Evolutionary conservation across 345 rosid species (phyloP).

Genomic region (Passiflora organensis): DNA sequence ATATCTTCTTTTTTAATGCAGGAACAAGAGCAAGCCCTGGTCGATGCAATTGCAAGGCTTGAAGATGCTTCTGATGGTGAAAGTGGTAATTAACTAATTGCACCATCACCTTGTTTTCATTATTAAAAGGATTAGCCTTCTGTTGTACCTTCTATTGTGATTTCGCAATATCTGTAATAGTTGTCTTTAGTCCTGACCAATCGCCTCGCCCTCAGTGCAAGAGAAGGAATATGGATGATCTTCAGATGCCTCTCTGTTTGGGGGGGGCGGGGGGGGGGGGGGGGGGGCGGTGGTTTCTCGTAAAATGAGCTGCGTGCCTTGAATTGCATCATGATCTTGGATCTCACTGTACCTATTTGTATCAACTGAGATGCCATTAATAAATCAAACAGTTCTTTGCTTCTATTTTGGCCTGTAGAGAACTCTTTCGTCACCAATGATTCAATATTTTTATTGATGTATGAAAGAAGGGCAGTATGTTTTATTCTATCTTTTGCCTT

Average conservation of each 20-base stretch:
- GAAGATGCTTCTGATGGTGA: conserved; percentile 95
- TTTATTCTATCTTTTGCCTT: conserved; percentile 16
- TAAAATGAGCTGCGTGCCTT: no score
- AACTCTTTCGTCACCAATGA: neutral
- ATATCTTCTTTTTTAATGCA: conserved; percentile 23
- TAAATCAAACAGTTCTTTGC: neutral
- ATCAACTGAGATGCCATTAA: conserved; percentile 2
- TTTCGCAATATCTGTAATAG: conserved; percentile 22
- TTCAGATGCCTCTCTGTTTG: no score
- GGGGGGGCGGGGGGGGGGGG: no score
- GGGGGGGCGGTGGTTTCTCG: no score
- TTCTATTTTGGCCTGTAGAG: neutral
- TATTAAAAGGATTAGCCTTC: conserved; percentile 19
- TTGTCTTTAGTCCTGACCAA: no score
- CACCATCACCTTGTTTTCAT: conserved; percentile 39
- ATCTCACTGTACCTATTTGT: conserved; percentile 1
- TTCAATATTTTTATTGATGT: conserved; percentile 4
- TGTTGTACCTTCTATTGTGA: conserved; percentile 31
- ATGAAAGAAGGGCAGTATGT: conserved; percentile 17
- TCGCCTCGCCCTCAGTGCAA: no score
- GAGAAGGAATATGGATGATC: no score
- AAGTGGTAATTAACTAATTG: conserved; percentile 83
- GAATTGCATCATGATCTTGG: no score
- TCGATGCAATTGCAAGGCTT: conserved; percentile 83
- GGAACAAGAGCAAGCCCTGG: conserved; percentile 92